Percentiles rank a stretch among this genome's conserved stretches.
Conservation (phyloP, 2,329 filamentous ascomycete genomes). For the Monosporascus sp. region DNA sequence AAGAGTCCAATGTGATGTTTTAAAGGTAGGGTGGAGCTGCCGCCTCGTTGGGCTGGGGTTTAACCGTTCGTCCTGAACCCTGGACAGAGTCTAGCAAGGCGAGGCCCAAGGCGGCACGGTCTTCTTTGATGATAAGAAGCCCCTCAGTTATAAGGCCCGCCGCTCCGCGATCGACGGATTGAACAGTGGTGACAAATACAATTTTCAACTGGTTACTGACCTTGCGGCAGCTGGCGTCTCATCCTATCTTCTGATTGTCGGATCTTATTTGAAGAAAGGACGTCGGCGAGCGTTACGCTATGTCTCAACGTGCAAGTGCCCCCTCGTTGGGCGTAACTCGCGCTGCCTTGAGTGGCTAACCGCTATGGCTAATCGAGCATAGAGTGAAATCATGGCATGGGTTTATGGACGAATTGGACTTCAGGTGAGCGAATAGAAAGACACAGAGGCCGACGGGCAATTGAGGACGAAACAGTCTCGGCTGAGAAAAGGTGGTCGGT, state of each 20-base stretch:
- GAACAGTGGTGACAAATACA: neutral
- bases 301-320: neutral
- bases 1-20: neutral
- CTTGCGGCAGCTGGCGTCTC: neutral
- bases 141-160: neutral
- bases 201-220: neutral
- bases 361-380: neutral
- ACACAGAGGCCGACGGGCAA: neutral
- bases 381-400: neutral
- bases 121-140: neutral
- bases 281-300: neutral
- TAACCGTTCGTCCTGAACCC: too few relatives aligned
- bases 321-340: neutral
- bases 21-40: neutral
- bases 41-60: neutral
- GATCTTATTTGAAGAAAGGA: neutral
- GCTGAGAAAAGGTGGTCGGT: neutral
- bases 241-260: too few relatives aligned
- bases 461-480: neutral
- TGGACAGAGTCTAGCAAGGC: neutral
- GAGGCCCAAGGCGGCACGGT: neutral
- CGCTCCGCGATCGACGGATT: neutral
- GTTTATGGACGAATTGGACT: too few relatives aligned
- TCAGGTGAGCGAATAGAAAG: neutral
- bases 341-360: neutral